These are phyloP conservation scores for Neoboletus brunneissimus DNA, from an alignment of 768 basidiomycete genomes.

Conservation along the genomic window DNA sequence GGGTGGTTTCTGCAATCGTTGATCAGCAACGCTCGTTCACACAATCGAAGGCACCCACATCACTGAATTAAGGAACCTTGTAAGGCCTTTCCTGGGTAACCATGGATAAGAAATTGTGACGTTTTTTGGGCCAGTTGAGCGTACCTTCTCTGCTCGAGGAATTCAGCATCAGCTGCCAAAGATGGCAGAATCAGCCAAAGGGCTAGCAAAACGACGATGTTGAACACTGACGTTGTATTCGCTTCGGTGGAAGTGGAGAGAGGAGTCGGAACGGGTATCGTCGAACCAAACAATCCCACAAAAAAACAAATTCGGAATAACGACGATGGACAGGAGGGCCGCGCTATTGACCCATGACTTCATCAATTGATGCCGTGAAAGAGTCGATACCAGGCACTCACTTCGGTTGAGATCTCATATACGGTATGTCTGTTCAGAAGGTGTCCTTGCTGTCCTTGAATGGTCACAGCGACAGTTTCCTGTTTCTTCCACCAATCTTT, in stretches of 20 bases:
- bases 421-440: constrained; percentile 84
- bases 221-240: constrained; percentile 71
- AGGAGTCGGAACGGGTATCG: constrained; percentile 94
- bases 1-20: constrained; percentile 78
- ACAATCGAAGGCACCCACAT: constrained; percentile 46
- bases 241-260: constrained; percentile 85
- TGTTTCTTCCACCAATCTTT: constrained; percentile 86
- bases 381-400: constrained; percentile 36
- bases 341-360: constrained; percentile 40
- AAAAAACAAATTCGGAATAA: constrained; percentile 90
- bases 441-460: constrained; percentile 89
- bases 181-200: constrained; percentile 5
- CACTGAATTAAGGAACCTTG: constrained; percentile 75
- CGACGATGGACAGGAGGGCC: constrained; percentile 72
- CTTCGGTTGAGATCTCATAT: constrained; percentile 78
- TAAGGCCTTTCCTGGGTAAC: constrained; percentile 64
- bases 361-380: constrained; percentile 10
- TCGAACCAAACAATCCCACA: constrained; percentile 82
- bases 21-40: neutral
- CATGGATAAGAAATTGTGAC: neutral
- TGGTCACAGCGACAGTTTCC: constrained; percentile 64
- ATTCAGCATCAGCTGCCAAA: constrained; percentile 74
- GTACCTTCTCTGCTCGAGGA: constrained; percentile 86
- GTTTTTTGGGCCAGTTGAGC: constrained; percentile 7
- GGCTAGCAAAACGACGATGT: neutral